A percentile compares a stretch with the other conserved stretches of the same genome.
Conservation (phyloP, 2,329 filamentous ascomycete genomes). For the Tolypocladium ovalisporum region DNA sequence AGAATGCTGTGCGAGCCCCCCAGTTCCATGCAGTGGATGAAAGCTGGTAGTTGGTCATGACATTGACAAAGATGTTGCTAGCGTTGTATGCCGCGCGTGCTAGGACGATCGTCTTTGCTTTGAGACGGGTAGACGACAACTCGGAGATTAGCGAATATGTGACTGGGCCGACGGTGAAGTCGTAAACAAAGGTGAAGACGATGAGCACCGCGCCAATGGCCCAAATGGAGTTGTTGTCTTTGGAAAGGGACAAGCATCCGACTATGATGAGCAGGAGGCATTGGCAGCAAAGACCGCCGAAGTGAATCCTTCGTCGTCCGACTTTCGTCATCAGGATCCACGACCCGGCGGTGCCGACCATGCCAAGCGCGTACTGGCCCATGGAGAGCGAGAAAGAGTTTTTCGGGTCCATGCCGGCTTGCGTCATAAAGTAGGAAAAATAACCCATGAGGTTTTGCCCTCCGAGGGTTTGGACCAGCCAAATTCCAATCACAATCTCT, state of each 20-base stretch:
- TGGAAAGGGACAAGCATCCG: slow-evolving; percentile 25
- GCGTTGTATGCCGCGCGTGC: slow-evolving; percentile 32
- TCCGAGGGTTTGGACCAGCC: slow-evolving; percentile 36
- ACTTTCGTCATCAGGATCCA: slow-evolving; percentile 38
- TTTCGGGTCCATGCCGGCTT: slow-evolving; percentile 31
- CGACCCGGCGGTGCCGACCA: slow-evolving; percentile 37
- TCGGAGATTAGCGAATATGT: slow-evolving; percentile 42
- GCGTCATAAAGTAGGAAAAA: slow-evolving; percentile 33
- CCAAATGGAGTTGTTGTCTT: slow-evolving; percentile 24
- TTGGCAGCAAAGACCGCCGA: slow-evolving; percentile 30
- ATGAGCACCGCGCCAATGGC: slow-evolving; percentile 36
- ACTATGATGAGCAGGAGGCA: slow-evolving; percentile 28
- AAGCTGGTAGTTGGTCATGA: slow-evolving; percentile 37
- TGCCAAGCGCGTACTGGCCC: slow-evolving; percentile 37
- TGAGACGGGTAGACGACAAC: slow-evolving; percentile 40
- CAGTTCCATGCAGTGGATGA: slow-evolving; percentile 34
- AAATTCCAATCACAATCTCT: slow-evolving; percentile 38
- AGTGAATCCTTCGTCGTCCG: slow-evolving; percentile 39
- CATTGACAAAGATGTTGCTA: slow-evolving; percentile 37
- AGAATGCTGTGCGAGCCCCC: slow-evolving; percentile 35
- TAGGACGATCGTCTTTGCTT: slow-evolving; percentile 43
- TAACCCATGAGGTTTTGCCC: slow-evolving; percentile 39
- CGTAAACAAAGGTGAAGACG: slow-evolving; percentile 42
- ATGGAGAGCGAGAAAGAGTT: slow-evolving; percentile 35
- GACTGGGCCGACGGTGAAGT: slow-evolving; percentile 42